Base-by-base conservation (phyloP, 139 green algal species). In the Yamagishiella unicocca region DNA sequence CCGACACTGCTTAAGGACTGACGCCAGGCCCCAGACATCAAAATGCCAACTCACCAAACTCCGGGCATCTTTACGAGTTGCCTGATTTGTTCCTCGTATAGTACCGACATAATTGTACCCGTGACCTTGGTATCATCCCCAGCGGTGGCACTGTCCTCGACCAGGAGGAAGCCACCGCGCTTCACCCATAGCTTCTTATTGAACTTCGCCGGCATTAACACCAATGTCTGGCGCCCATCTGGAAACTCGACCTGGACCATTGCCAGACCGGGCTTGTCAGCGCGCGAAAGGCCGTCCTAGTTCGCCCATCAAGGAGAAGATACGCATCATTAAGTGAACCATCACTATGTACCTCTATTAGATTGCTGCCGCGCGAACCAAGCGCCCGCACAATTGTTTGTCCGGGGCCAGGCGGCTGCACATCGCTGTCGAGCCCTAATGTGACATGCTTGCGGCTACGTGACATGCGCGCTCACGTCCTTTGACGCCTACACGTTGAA, bases 171-270 rank as follows among this genome's bases (percentile, higher is more conserved):
- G 31, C 90, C 94, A 40, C 95, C 95, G 14, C 92, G 90, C 27
- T 90, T 89, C 9, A 97, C 92, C 94, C 94, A 97, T 62, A 97
- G 86, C 87, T 96, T 96, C 62, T 95, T 96, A 88, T 96, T 94
- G 82, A 97, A 97, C 50, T 91, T 92, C 1, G 93, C 90, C 6
- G 95, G 95, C 88, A 97, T 92, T 31, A 97, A 64, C 50, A 85
- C 89, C 33, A 97, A 82, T 17, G 93, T 94, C 5, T 75, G 43
- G 8, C 82, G 71, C 4, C 95, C 94, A 62, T 96, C 86, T 0
- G 94, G 90, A 53, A 91, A 94, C 74, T 96, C 90, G 14, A 97
- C 92, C 95, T 97, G 31, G 1, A 21, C 42, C n/a, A n/a, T n/a
- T n/a, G n/a, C n/a, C n/a, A n/a, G n/a, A n/a, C n/a, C n/a, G n/a